Percentiles rank a stretch among this genome's conserved stretches.
Evolutionary conservation across 2,329 filamentous ascomycete genomes (phyloP).

Genomic region (Fusarium ambrosium): DNA sequence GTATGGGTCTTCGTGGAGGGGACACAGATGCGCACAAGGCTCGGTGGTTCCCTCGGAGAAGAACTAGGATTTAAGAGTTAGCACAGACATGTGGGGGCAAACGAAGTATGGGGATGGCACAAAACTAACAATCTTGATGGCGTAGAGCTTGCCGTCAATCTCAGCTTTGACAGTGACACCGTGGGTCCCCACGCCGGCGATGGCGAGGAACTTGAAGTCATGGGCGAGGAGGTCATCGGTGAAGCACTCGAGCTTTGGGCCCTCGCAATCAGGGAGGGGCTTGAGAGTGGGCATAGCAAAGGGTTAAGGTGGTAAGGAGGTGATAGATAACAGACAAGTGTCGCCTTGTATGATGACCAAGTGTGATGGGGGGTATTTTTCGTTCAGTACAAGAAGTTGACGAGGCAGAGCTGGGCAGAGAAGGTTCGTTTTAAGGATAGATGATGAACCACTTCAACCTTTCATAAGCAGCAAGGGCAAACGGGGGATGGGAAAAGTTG

Average conservation of each 20-base stretch:
- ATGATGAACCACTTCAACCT: neutral
- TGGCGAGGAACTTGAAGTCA: neutral
- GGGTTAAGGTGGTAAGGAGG: neutral
- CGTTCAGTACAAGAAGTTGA: neutral
- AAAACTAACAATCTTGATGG: slow-evolving; percentile 17
- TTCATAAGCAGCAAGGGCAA: neutral
- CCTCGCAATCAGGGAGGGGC: slow-evolving; percentile 15
- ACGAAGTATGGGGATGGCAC: neutral
- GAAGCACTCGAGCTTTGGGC: slow-evolving; percentile 23
- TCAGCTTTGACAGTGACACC: neutral
- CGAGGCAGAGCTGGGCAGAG: neutral
- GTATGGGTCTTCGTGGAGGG: neutral
- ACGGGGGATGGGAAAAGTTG: neutral
- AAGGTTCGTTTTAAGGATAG: neutral
- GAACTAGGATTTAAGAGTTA: neutral
- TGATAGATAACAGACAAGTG: neutral
- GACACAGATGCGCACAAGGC: neutral
- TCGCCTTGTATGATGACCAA: neutral
- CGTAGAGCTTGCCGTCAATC: slow-evolving; percentile 13
- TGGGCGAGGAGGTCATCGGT: slow-evolving; percentile 8
- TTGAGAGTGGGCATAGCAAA: slow-evolving; percentile 5
- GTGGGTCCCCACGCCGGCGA: neutral
- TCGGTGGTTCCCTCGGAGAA: no score
- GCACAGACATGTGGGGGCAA: neutral
- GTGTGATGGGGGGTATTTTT: neutral